These are phyloP conservation scores for Alisma plantagoaquatica DNA, from an alignment of 106 monocot genomes.

Conservation along the genomic window DNA sequence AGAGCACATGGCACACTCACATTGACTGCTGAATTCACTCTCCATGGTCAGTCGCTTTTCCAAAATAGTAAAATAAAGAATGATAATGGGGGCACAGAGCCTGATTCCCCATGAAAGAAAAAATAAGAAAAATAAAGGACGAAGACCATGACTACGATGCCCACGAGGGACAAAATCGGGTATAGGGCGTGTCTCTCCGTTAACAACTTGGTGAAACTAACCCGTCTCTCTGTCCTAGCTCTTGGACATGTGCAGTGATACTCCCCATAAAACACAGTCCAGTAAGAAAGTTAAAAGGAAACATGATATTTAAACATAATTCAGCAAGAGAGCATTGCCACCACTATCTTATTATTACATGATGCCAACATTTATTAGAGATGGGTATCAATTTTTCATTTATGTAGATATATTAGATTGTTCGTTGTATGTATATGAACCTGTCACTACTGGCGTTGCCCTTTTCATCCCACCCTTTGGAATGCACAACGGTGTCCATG, in stretches of 20 bases:
- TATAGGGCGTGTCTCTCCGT: slow-evolving; percentile 26
- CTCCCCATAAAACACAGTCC: slow-evolving; percentile 54
- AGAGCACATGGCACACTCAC: too few species aligned
- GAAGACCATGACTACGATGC: too few species aligned
- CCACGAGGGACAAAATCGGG: too few species aligned
- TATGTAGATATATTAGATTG: neutral
- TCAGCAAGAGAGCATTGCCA: neutral
- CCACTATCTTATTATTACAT: neutral
- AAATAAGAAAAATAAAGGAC: too few species aligned
- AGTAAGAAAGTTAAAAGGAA: slow-evolving; percentile 1
- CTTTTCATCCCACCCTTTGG: slow-evolving; percentile 44
- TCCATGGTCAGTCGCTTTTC: too few species aligned
- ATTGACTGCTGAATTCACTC: too few species aligned
- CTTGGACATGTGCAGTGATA: slow-evolving; percentile 55
- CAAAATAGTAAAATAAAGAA: too few species aligned
- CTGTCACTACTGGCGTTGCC: slow-evolving; percentile 11
- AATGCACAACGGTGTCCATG: slow-evolving; percentile 29
- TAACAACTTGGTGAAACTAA: slow-evolving; percentile 18
- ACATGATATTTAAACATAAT: neutral
- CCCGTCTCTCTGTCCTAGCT: slow-evolving; percentile 20
- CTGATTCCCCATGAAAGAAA: too few species aligned
- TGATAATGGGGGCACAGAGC: too few species aligned
- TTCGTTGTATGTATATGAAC: slow-evolving; percentile 7
- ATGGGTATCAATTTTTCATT: neutral
- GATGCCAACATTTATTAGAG: neutral